Evolutionary conservation across 2,329 filamentous ascomycete genomes (phyloP).

Genomic region (Ceratocystis alfenasii): DNA sequence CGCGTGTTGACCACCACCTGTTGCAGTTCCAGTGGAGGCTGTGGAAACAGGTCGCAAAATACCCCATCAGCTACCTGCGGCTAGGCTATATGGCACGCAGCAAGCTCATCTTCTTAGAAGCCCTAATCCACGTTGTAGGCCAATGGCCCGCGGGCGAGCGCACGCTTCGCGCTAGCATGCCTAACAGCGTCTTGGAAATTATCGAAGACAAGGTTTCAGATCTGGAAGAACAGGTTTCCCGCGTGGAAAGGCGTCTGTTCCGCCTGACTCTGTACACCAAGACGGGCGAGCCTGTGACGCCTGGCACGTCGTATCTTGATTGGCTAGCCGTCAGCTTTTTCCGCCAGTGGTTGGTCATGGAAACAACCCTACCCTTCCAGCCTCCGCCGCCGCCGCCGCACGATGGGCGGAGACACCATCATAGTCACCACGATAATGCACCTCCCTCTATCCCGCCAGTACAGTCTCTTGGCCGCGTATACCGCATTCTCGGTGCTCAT

Average conservation of each 20-base stretch:
- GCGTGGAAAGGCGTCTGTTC: slow-evolving; percentile 72
- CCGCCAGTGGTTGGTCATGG: slow-evolving; percentile 85
- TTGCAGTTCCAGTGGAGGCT: slow-evolving; percentile 81
- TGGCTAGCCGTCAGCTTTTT: slow-evolving; percentile 84
- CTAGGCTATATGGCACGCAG: slow-evolving; percentile 76
- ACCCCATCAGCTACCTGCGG: slow-evolving; percentile 82
- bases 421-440: slow-evolving; percentile 26
- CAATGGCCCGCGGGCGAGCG: slow-evolving; percentile 78
- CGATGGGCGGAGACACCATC: slow-evolving; percentile 17
- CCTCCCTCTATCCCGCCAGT: slow-evolving; percentile 35
- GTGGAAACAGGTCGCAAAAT: slow-evolving; percentile 95
- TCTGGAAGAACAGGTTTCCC: slow-evolving; percentile 67
- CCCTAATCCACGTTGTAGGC: slow-evolving; percentile 84
- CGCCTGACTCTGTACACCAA: slow-evolving; percentile 66
- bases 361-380: slow-evolving; percentile 55
- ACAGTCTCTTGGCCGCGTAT: slow-evolving; percentile 51
- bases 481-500: slow-evolving; percentile 59
- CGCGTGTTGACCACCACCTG: slow-evolving; percentile 84
- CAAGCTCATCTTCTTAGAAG: slow-evolving; percentile 74
- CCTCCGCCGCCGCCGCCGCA: background rate
- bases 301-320: slow-evolving; percentile 68
- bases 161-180: slow-evolving; percentile 61
- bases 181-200: slow-evolving; percentile 67
- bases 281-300: slow-evolving; percentile 70
- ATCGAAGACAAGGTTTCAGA: slow-evolving; percentile 95